A percentile compares a stretch with the other conserved stretches of the same genome.
Evolutionary conservation across 306 rosid species (phyloP).

Genomic region (Begonia fuchsioides): DNA sequence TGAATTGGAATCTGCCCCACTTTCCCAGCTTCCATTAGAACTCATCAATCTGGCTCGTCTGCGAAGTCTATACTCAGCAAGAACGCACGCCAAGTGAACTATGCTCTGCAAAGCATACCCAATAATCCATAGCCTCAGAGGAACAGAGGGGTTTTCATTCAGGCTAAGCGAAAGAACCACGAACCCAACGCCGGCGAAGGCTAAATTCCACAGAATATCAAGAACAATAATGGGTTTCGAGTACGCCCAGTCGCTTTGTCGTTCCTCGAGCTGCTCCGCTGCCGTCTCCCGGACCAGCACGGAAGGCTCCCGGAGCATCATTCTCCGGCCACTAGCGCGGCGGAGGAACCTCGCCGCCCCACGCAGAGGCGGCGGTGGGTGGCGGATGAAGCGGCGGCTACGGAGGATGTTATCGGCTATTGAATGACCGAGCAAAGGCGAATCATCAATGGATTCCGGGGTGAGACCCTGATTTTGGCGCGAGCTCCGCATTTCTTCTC

Average conservation of each 20-base stretch:
- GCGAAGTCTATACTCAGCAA: constrained; percentile 30
- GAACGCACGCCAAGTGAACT: constrained; percentile 45
- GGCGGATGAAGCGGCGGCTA: constrained; percentile 34
- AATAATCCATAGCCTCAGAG: constrained; percentile 64
- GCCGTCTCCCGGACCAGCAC: constrained; percentile 67
- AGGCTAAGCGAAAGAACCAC: constrained; percentile 32
- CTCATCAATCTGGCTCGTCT: constrained; percentile 12
- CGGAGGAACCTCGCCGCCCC: constrained; percentile 47
- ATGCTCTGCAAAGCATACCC: constrained; percentile 48
- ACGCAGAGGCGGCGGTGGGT: constrained; percentile 27
- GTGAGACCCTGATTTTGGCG: constrained; percentile 13
- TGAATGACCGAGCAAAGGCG: constrained; percentile 40
- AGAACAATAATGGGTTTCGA: constrained; percentile 51
- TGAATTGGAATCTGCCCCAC: constrained; percentile 27
- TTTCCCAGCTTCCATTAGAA: constrained; percentile 17
- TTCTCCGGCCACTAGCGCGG: constrained; percentile 47
- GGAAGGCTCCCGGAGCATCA: constrained; percentile 67
- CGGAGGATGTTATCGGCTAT: constrained; percentile 25
- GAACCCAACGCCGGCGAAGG: constrained; percentile 28
- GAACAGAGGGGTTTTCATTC: constrained; percentile 48
- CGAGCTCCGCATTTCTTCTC: constrained; percentile 26
- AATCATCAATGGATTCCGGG: constrained; percentile 26
- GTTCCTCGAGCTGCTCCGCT: constrained; percentile 72
- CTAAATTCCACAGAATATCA: constrained; percentile 61
- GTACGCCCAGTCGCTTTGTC: constrained; percentile 63